Conservation (phyloP, 2,329 filamentous ascomycete species). For the Elsinoe ampelina region DNA sequence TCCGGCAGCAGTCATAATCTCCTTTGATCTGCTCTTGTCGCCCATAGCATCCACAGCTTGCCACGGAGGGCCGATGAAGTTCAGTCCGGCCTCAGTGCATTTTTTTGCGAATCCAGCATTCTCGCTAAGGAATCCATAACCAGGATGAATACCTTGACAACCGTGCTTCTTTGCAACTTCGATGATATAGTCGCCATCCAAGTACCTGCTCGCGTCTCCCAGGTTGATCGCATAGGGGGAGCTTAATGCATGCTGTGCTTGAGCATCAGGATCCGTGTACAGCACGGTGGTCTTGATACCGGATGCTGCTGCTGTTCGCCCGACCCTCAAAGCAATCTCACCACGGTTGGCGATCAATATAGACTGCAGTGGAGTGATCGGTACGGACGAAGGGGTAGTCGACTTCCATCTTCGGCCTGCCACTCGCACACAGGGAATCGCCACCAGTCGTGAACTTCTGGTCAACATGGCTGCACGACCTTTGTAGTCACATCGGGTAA, state of each 20-base stretch:
- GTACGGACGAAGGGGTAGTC: conserved; percentile 17
- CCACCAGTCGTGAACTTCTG: neutral
- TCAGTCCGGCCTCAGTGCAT: conserved; percentile 80
- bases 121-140: conserved; percentile 90
- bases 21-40: conserved; percentile 83
- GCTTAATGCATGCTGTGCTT: conserved; percentile 77
- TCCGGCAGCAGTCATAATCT: conserved; percentile 92
- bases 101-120: conserved; percentile 83
- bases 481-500: neutral
- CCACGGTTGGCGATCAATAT: conserved; percentile 94
- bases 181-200: conserved; percentile 90
- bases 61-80: conserved; percentile 85
- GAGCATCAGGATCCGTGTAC: conserved; percentile 85
- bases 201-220: conserved; percentile 73
- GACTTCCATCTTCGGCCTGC: conserved; percentile 18
- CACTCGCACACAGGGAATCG: neutral
- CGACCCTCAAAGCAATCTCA: conserved; percentile 91
- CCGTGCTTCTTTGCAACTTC: conserved; percentile 74
- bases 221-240: conserved; percentile 78
- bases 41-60: conserved; percentile 76
- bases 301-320: conserved; percentile 74
- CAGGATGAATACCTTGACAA: conserved; percentile 87
- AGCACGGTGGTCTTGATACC: conserved; percentile 90
- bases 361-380: conserved; percentile 39
- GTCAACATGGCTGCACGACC: neutral